These are phyloP conservation scores for Sporothrix protearum DNA, from an alignment of 2,329 filamentous ascomycete species.

Conservation along the genomic window DNA sequence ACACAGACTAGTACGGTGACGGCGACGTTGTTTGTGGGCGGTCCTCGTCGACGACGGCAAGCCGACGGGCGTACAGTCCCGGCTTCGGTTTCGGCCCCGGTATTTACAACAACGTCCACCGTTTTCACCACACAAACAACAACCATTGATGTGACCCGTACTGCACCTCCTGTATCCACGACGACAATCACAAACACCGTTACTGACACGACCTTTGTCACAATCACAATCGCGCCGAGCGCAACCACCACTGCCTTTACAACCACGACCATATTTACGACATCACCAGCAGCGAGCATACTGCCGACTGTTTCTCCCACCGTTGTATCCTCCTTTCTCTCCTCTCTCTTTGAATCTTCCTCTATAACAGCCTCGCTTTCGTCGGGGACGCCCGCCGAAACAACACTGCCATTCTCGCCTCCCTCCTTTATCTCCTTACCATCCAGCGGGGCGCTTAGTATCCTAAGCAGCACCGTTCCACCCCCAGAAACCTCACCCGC, in stretches of 20 bases:
- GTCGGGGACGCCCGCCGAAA: neutral
- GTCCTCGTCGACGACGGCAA: neutral
- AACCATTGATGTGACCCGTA: slow-evolving; percentile 25
- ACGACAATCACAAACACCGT: slow-evolving; percentile 18
- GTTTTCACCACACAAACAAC: slow-evolving; percentile 27
- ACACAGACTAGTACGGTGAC: slow-evolving; percentile 30
- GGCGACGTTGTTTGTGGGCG: slow-evolving; percentile 22
- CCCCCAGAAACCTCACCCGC: neutral
- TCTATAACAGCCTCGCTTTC: neutral
- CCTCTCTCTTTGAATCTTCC: neutral
- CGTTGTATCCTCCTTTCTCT: neutral
- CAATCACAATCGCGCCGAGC: slow-evolving; percentile 28
- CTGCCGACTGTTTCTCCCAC: slow-evolving; percentile 26
- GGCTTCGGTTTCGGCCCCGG: neutral
- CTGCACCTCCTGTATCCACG: slow-evolving; percentile 20
- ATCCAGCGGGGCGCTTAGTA: neutral
- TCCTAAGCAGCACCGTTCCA: neutral
- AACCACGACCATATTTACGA: slow-evolving; percentile 29
- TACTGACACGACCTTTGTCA: slow-evolving; percentile 28
- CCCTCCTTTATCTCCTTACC: neutral
- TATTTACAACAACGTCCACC: slow-evolving; percentile 2
- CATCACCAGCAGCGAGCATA: slow-evolving; percentile 23
- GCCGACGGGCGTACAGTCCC: neutral
- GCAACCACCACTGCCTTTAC: slow-evolving; percentile 30
- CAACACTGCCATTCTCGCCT: neutral